phyloP scores from a whole-genome alignment of 768 basidiomycete species.

The Hygrocybe punicea region DNA sequence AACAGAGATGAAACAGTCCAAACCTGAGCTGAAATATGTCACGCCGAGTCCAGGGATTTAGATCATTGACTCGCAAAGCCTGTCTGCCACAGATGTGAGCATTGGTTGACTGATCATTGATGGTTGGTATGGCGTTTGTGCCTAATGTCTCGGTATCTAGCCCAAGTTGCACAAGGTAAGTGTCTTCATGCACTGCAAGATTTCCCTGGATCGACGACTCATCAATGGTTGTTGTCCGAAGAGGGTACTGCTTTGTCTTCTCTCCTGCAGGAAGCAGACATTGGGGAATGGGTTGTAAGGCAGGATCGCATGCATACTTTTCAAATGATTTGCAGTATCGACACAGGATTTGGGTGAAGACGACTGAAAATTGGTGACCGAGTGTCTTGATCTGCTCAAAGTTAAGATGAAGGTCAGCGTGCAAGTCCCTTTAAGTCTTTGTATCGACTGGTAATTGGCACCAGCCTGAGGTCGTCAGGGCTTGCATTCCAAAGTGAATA shows the following conservation, averaged over 20 bases:
- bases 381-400: slow-evolving; percentile 1
- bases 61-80: slow-evolving; percentile 11
- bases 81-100: slow-evolving; percentile 3
- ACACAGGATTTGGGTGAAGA: slow-evolving; percentile 3
- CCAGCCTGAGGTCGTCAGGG: slow-evolving; percentile 15
- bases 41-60: slow-evolving; percentile 20
- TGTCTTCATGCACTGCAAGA: slow-evolving; percentile 23
- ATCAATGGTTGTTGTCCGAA: slow-evolving; percentile 26
- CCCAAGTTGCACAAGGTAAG: slow-evolving; percentile 23
- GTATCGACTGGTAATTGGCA: slow-evolving; percentile 18
- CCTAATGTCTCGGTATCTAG: slow-evolving; percentile 7
- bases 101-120: too few species aligned
- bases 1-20: slow-evolving; percentile 32
- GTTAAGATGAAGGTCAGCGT: slow-evolving; percentile 11
- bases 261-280: slow-evolving; percentile 15
- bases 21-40: slow-evolving; percentile 24
- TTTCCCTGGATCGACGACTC: slow-evolving; percentile 30
- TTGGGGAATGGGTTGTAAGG: slow-evolving; percentile 16
- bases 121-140: not conserved
- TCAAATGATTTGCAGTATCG: slow-evolving; percentile 2
- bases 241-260: slow-evolving; percentile 24
- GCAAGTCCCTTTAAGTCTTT: not conserved
- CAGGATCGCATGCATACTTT: not conserved
- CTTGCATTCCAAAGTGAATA: slow-evolving; percentile 24
- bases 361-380: not conserved